These are phyloP conservation scores for Paxillus involutus DNA, from an alignment of 768 basidiomycete genomes.

Conservation along the genomic window DNA sequence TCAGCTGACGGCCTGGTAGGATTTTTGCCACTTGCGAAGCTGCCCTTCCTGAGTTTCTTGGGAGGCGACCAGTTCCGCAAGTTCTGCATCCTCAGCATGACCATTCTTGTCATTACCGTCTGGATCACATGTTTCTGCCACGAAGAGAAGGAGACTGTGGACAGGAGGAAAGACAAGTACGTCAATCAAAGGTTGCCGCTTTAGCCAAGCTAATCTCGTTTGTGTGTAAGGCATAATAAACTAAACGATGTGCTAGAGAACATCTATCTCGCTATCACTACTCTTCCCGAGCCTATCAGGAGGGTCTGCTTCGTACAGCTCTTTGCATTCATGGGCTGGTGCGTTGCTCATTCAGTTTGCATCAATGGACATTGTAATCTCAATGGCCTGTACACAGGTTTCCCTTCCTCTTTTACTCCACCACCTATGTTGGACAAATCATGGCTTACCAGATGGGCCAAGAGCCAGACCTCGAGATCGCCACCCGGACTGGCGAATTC, in stretches of 20 bases:
- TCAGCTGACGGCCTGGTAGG: conserved; percentile 42
- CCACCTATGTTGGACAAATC: conserved; percentile 91
- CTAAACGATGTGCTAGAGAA: conserved; percentile 75
- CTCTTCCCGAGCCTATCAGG: conserved; percentile 80
- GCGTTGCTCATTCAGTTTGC: conserved; percentile 20
- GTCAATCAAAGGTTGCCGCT: conserved; percentile 6
- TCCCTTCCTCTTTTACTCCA: conserved; percentile 92
- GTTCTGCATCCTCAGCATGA: conserved; percentile 84
- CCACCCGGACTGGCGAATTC: conserved; percentile 82
- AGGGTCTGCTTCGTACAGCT: conserved; percentile 92
- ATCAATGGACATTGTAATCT: conserved; percentile 5
- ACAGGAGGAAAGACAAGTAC: conserved; percentile 44
- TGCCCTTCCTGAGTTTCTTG: conserved; percentile 75
- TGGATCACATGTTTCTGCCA: conserved; percentile 87
- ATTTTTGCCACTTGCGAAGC: conserved; percentile 80
- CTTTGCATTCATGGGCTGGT: conserved; percentile 98
- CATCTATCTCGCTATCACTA: conserved; percentile 69
- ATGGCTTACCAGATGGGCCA: conserved; percentile 77
- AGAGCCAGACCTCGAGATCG: conserved; percentile 82
- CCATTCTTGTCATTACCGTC: conserved; percentile 78
- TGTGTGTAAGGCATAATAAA: conserved; percentile 40
- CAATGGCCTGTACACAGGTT: conserved; percentile 54
- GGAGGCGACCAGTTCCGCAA: conserved; percentile 96
- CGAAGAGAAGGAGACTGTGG: conserved; percentile 70
- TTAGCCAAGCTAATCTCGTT: not conserved